A percentile compares a stretch with the other conserved stretches of the same genome.
phyloP scores from a whole-genome alignment of 2,329 filamentous ascomycete genomes.

The Paramyrothecium roridum region DNA sequence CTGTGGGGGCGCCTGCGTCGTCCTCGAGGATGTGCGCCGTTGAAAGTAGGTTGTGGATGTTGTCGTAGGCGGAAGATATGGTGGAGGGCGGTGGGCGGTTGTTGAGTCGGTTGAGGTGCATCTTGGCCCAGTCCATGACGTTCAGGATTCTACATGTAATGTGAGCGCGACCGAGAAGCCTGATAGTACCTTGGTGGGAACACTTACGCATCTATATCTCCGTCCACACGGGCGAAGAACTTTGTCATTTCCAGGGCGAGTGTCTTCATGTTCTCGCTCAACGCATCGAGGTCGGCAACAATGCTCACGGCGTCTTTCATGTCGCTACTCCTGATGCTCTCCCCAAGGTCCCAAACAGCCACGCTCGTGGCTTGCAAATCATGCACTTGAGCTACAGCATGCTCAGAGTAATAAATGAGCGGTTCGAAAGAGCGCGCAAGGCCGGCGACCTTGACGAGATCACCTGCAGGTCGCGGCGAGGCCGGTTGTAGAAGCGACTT shows the following conservation, averaged over 20 bases:
- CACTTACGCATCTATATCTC: slow-evolving; percentile 77
- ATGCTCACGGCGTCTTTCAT: slow-evolving; percentile 89
- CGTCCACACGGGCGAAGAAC: slow-evolving; percentile 92
- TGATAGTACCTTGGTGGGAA: slow-evolving; percentile 1
- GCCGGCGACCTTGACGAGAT: slow-evolving; percentile 86
- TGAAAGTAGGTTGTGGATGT: slow-evolving; percentile 75
- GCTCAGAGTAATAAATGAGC: slow-evolving; percentile 90
- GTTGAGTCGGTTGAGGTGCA: slow-evolving; percentile 72
- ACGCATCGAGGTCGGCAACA: slow-evolving; percentile 77
- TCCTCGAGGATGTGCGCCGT: slow-evolving; percentile 59
- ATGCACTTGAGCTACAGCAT: slow-evolving; percentile 79
- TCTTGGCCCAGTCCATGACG: slow-evolving; percentile 93
- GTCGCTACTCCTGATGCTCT: slow-evolving; percentile 84
- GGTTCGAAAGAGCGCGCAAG: slow-evolving; percentile 91
- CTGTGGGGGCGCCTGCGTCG: slow-evolving; percentile 55
- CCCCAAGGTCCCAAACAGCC: slow-evolving; percentile 91
- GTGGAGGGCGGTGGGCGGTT: slow-evolving; percentile 52
- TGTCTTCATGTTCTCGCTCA: slow-evolving; percentile 81
- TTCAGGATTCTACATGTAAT: slow-evolving; percentile 65
- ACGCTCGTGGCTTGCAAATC: slow-evolving; percentile 89
- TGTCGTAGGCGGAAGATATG: slow-evolving; percentile 73
- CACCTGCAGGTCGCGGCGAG: slow-evolving; percentile 40
- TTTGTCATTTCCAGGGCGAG: slow-evolving; percentile 82
- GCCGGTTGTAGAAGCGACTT: slow-evolving; percentile 69
- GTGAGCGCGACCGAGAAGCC: background rate